Evolutionary conservation across 345 rosid genomes (phyloP).

Genomic region (Salix suchowensis): DNA sequence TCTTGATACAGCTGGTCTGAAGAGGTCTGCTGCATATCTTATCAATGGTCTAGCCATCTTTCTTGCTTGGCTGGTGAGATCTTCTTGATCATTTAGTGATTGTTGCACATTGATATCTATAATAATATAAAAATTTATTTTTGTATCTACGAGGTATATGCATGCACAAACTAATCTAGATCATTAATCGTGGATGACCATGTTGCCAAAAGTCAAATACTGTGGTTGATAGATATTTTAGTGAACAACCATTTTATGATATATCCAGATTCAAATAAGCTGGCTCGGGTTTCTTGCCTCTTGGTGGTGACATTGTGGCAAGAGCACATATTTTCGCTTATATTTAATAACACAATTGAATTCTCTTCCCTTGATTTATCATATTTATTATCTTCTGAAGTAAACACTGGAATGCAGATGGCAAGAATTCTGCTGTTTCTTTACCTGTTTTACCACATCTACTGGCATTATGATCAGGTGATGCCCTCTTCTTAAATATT

Average conservation of each 20-base stretch:
- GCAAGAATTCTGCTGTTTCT: slow-evolving; percentile 27
- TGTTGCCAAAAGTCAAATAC: neutral
- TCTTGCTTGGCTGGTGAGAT: slow-evolving; percentile 29
- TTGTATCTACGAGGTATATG: neutral
- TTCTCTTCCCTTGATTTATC: neutral
- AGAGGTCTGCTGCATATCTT: slow-evolving; percentile 25
- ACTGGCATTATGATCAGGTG: slow-evolving; percentile 28
- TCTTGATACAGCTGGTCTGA: slow-evolving; percentile 31
- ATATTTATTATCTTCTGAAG: slow-evolving; percentile 9
- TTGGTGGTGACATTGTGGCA: neutral
- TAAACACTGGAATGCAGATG: slow-evolving; percentile 22
- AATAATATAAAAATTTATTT: neutral
- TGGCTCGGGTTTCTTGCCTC: neutral
- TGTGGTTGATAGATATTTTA: neutral
- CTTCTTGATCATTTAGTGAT: neutral
- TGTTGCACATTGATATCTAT: neutral
- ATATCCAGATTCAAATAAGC: neutral
- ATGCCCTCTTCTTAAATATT: neutral
- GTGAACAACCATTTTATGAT: neutral
- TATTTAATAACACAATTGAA: slow-evolving; percentile 1
- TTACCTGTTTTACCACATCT: slow-evolving; percentile 27
- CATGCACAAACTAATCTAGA: neutral
- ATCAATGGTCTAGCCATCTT: slow-evolving; percentile 28
- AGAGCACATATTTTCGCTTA: neutral
- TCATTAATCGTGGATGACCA: neutral